Evolutionary conservation across 1,284 basidiomycete genomes (phyloP).

Genomic region (Trichosporon faecale): DNA sequence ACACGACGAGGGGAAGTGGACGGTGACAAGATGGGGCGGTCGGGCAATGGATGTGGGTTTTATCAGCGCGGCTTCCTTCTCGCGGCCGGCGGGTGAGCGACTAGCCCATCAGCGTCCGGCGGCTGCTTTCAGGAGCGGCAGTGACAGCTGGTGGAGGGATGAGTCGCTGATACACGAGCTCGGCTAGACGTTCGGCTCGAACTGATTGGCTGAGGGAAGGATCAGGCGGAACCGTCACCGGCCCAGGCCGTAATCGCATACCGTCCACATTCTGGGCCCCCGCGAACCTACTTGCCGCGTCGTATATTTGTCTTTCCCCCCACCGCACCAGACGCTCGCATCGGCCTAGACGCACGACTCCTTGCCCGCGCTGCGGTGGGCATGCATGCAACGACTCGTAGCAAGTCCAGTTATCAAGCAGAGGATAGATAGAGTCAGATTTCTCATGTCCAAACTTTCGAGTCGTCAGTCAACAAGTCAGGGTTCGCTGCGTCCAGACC

Average conservation of each 20-base stretch:
- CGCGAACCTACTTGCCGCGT: not conserved
- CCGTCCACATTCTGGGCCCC: not conserved
- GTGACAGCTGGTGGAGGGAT: not conserved
- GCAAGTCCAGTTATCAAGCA: not conserved
- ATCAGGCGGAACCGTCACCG: constrained; percentile 1
- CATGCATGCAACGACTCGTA: not conserved
- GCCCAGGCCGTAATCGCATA: not conserved
- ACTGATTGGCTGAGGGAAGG: not conserved
- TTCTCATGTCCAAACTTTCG: not conserved
- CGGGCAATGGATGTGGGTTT: not conserved
- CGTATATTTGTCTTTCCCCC: not conserved
- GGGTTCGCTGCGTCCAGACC: not conserved
- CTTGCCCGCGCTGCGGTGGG: too few relatives aligned
- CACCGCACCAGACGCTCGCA: not conserved
- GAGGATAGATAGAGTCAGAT: not conserved
- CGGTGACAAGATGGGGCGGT: not conserved
- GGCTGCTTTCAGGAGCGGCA: not conserved
- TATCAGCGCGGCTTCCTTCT: not conserved
- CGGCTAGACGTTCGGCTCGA: constrained; percentile 6
- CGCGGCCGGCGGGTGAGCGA: not conserved
- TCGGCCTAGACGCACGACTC: not conserved
- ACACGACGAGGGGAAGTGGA: not conserved
- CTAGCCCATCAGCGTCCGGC: not conserved
- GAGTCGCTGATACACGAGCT: constrained; percentile 10
- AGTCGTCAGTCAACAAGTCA: not conserved